Evolutionary conservation across 495 filamentous ascomycete genomes (phyloP).

Genomic region (Physcia stellaris): DNA sequence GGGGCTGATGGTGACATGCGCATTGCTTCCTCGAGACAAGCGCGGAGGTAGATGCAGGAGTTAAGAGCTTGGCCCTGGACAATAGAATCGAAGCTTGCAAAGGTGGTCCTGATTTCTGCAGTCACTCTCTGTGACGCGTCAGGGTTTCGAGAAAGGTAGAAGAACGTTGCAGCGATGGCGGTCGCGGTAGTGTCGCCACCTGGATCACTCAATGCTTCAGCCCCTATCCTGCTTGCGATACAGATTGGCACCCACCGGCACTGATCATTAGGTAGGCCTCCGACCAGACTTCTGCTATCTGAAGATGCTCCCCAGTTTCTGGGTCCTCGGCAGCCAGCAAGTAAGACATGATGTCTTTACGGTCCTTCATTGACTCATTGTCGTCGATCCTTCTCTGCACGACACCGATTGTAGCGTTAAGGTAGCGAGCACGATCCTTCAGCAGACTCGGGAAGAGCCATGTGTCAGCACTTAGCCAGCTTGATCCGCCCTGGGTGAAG

Average conservation of each 20-base stretch:
- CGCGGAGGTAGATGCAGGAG: constrained; percentile 40
- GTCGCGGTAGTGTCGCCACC: constrained; percentile 48
- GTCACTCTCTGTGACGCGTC: constrained; percentile 27
- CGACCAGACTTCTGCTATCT: constrained; percentile 59
- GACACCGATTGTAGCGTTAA: background rate
- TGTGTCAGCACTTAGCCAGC: background rate
- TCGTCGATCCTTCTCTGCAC: background rate
- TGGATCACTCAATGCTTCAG: background rate
- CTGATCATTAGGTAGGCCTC: constrained; percentile 43
- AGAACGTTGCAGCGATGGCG: constrained; percentile 43
- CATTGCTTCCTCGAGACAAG: constrained; percentile 52
- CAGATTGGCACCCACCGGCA: background rate
- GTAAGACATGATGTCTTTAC: constrained; percentile 51
- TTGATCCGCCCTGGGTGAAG: constrained; percentile 1
- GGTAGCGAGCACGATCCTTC: too few relatives aligned
- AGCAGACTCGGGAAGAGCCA: background rate
- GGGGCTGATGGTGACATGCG: constrained; percentile 48
- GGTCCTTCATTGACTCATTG: constrained; percentile 20
- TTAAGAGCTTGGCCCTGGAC: constrained; percentile 32
- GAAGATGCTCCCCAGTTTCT: constrained; percentile 48
- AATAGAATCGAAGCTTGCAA: constrained; percentile 41
- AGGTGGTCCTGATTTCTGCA: constrained; percentile 39
- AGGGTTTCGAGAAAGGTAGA: constrained; percentile 46
- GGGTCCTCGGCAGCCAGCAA: constrained; percentile 44
- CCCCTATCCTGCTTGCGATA: background rate